These are phyloP conservation scores for Phanerochaete sordida DNA, from an alignment of 768 basidiomycete species.

Conservation along the genomic window DNA sequence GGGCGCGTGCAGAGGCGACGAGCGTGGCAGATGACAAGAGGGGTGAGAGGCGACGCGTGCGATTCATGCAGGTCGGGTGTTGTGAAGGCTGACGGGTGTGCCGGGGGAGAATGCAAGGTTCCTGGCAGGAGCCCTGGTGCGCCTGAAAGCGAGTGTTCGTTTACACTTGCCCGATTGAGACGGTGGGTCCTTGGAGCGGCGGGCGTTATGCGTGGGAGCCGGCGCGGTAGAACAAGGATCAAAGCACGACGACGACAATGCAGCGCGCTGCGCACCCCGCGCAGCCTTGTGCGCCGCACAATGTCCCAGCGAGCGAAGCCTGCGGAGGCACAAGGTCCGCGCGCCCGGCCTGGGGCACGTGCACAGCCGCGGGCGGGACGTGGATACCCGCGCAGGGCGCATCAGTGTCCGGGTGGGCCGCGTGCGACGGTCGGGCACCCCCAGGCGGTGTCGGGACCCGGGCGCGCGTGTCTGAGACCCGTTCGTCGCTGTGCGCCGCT, in stretches of 20 bases:
- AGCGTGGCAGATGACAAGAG: background rate
- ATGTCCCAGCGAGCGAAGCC: background rate
- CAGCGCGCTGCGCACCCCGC: background rate
- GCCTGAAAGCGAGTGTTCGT: background rate
- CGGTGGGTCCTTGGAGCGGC: background rate
- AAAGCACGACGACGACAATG: background rate
- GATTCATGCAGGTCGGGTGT: too few relatives aligned
- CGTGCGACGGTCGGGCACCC: too few relatives aligned
- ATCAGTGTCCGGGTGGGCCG: background rate
- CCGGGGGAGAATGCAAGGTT: background rate
- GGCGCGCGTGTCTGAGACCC: background rate
- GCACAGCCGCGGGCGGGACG: background rate
- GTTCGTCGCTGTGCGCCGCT: background rate
- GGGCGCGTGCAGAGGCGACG: background rate
- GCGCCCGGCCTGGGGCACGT: background rate
- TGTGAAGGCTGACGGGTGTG: too few relatives aligned
- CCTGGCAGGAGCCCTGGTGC: background rate
- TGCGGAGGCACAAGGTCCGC: background rate
- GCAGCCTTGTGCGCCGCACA: background rate
- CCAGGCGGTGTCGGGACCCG: too few relatives aligned
- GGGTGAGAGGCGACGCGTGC: background rate
- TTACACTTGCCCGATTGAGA: constrained; percentile 3
- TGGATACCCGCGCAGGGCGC: background rate
- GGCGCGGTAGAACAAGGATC: background rate
- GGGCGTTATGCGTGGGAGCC: background rate